Conservation (phyloP, 495 filamentous ascomycete genomes). For the Lentithecium fluviatile region DNA sequence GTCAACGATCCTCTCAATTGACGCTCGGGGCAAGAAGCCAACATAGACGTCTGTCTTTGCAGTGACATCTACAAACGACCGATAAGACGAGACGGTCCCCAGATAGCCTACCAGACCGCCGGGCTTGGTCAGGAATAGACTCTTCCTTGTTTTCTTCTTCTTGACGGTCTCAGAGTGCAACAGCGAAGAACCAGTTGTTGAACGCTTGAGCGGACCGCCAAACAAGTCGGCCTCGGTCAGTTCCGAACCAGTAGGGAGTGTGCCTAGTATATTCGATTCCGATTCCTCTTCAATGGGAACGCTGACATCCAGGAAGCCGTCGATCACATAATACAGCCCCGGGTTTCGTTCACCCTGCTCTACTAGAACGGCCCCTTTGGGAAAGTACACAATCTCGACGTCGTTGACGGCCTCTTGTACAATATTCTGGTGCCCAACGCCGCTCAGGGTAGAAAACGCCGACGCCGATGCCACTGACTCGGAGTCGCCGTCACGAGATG, state of each 20-base stretch:
- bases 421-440: conserved; percentile 57
- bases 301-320: conserved; percentile 93
- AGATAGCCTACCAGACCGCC: conserved; percentile 94
- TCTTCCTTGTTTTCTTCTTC: conserved; percentile 58
- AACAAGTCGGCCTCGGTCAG: conserved; percentile 33
- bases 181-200: conserved; percentile 51
- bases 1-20: conserved; percentile 89
- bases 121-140: conserved; percentile 89
- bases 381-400: conserved; percentile 97
- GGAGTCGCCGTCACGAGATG: conserved; percentile 74
- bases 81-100: conserved; percentile 86
- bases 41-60: conserved; percentile 99
- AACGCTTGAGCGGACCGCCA: conserved; percentile 52
- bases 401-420: conserved; percentile 78
- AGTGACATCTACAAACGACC: conserved; percentile 93
- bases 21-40: conserved; percentile 83
- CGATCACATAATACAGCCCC: conserved; percentile 95
- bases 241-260: conserved; percentile 30
- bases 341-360: conserved; percentile 96
- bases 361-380: conserved; percentile 90
- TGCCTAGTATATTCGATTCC: conserved; percentile 39
- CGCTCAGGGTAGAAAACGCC: conserved; percentile 52
- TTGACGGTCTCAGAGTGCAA: conserved; percentile 36
- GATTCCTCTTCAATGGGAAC: conserved; percentile 58
- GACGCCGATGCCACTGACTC: conserved; percentile 78